Evolutionary conservation across 2,329 filamentous ascomycete genomes (phyloP).

Genomic region (Fusarium armeniacum): DNA sequence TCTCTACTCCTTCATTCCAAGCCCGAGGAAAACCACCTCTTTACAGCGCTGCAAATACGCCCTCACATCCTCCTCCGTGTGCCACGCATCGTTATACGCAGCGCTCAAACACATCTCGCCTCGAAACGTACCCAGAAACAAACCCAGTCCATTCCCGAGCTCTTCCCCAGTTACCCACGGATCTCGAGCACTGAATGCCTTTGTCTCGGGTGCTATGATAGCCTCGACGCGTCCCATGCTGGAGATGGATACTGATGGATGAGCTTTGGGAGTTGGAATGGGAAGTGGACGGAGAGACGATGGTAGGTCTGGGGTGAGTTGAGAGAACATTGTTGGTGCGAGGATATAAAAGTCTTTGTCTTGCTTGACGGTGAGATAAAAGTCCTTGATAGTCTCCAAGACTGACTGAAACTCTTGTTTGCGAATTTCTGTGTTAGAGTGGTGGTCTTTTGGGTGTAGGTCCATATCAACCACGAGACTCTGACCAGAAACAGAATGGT

Average conservation of each 20-base stretch:
- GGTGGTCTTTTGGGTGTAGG: background rate
- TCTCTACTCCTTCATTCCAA: background rate
- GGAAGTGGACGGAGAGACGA: slow-evolving; percentile 17
- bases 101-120: slow-evolving; percentile 56
- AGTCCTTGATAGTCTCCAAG: slow-evolving; percentile 47
- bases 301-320: slow-evolving; percentile 30
- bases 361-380: slow-evolving; percentile 51
- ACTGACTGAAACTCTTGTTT: slow-evolving; percentile 45
- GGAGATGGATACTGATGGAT: slow-evolving; percentile 52
- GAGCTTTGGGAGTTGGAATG: slow-evolving; percentile 47
- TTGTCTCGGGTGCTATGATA: slow-evolving; percentile 50
- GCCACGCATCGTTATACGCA: slow-evolving; percentile 61
- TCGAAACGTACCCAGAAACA: slow-evolving; percentile 59
- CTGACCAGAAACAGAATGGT: slow-evolving; percentile 52
- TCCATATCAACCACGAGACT: slow-evolving; percentile 50
- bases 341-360: slow-evolving; percentile 52
- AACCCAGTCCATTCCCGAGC: slow-evolving; percentile 54
- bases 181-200: slow-evolving; percentile 49
- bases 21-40: slow-evolving; percentile 9
- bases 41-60: slow-evolving; percentile 46
- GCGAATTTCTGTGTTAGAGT: fast-evolving
- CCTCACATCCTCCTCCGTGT: slow-evolving; percentile 44
- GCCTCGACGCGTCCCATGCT: slow-evolving; percentile 56
- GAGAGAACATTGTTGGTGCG: slow-evolving; percentile 45
- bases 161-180: slow-evolving; percentile 64